phyloP scores from a whole-genome alignment of 495 filamentous ascomycete species.

The Talaromyces thailandensis region DNA sequence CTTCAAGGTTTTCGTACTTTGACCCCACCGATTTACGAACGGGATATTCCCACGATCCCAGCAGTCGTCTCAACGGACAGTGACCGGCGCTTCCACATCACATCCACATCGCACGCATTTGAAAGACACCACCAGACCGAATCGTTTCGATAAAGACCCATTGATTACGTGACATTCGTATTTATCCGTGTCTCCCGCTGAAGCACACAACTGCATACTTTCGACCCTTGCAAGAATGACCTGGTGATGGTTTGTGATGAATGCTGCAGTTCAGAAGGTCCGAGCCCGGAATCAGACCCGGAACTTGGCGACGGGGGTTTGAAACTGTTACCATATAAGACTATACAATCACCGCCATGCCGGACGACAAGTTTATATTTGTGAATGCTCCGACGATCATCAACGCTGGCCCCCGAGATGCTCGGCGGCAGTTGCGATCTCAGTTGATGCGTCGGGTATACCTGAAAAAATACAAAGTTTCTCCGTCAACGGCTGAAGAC shows the following conservation, averaged over 20 bases:
- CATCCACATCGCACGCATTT: background rate
- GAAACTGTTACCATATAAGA: background rate
- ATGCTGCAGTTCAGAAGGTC: too few relatives aligned
- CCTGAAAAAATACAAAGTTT: slow-evolving; percentile 2
- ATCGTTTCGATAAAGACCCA: background rate
- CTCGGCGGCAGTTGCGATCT: slow-evolving; percentile 5
- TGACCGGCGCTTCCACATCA: background rate
- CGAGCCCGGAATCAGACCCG: background rate
- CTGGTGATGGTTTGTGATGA: background rate
- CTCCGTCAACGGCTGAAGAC: background rate
- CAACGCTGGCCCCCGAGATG: slow-evolving; percentile 6
- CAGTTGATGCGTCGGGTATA: slow-evolving; percentile 8
- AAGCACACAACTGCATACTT: background rate
- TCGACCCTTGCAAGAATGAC: background rate
- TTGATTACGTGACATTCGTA: background rate
- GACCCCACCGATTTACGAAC: background rate
- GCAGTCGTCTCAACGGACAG: background rate
- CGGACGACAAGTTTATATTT: slow-evolving; percentile 6
- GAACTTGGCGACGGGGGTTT: background rate
- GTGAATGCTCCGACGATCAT: slow-evolving; percentile 7
- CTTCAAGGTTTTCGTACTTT: background rate
- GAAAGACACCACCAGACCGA: background rate
- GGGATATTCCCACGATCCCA: background rate
- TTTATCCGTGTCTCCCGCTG: background rate
- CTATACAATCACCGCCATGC: background rate